Evolutionary conservation across 2,329 filamentous ascomycete genomes (phyloP).

Genomic region (Trichoderma aggressivum): DNA sequence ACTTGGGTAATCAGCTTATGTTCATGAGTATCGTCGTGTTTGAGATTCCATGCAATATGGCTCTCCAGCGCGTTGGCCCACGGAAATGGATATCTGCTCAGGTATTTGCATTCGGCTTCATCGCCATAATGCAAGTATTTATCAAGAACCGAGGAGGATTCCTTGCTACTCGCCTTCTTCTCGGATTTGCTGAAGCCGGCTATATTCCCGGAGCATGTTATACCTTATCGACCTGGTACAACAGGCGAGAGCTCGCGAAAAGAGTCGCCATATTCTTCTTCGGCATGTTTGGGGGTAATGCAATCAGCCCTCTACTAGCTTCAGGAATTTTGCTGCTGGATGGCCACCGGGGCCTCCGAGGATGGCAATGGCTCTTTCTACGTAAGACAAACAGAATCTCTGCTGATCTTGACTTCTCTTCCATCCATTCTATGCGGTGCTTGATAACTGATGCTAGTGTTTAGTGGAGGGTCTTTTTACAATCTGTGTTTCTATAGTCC

Average conservation of each 20-base stretch:
- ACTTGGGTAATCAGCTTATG: conserved; percentile 49
- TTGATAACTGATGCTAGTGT: conserved; percentile 26
- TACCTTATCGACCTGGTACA: conserved; percentile 56
- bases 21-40: conserved; percentile 48
- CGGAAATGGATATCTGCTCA: conserved; percentile 53
- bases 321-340: conserved; percentile 49
- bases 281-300: conserved; percentile 49
- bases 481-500: conserved; percentile 36
- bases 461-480: conserved; percentile 43
- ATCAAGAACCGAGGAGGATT: conserved; percentile 45
- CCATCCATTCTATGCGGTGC: neutral
- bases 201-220: conserved; percentile 53
- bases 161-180: conserved; percentile 48
- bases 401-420: neutral
- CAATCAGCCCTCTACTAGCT: conserved; percentile 38
- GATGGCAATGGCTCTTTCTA: conserved; percentile 58
- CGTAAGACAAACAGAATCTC: neutral
- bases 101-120: conserved; percentile 51
- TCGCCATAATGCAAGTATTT: conserved; percentile 54
- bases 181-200: conserved; percentile 52
- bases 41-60: conserved; percentile 39
- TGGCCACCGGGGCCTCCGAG: conserved; percentile 42
- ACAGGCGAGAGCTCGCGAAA: conserved; percentile 48
- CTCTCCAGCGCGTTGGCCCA: conserved; percentile 37
- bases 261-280: conserved; percentile 55